These are phyloP conservation scores for Prosopis cineraria DNA, from an alignment of 306 rosid species.

Conservation along the genomic window DNA sequence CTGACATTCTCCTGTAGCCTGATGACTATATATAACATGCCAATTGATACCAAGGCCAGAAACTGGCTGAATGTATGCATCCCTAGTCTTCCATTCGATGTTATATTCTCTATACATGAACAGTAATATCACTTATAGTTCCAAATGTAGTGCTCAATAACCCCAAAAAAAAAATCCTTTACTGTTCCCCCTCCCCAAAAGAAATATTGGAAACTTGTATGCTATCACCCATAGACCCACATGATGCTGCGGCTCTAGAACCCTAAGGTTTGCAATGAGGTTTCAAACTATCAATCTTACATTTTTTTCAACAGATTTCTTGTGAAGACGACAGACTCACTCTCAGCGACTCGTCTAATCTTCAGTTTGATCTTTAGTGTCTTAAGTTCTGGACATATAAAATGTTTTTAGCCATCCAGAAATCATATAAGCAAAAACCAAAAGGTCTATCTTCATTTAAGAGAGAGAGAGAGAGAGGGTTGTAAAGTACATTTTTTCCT, in stretches of 20 bases:
- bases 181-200: too few relatives aligned
- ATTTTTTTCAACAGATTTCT: not conserved
- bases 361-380: not conserved
- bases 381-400: not conserved
- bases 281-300: not conserved
- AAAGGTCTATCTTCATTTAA: not conserved
- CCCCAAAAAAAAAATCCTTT: not conserved
- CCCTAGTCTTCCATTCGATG: not conserved
- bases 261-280: not conserved
- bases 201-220: not conserved
- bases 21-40: slow-evolving; percentile 1
- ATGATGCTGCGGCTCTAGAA: not conserved
- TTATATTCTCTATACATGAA: not conserved
- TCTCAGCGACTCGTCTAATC: not conserved
- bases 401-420: not conserved
- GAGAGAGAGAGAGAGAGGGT: not conserved
- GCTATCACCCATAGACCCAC: not conserved
- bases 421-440: not conserved
- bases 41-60: not conserved
- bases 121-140: not conserved
- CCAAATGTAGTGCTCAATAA: not conserved
- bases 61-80: not conserved
- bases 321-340: not conserved
- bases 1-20: not conserved
- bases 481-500: not conserved